A percentile compares a stretch with the other conserved stretches of the same genome.
phyloP scores from a whole-genome alignment of 1,284 basidiomycete genomes.

The Wallemia hederae region DNA sequence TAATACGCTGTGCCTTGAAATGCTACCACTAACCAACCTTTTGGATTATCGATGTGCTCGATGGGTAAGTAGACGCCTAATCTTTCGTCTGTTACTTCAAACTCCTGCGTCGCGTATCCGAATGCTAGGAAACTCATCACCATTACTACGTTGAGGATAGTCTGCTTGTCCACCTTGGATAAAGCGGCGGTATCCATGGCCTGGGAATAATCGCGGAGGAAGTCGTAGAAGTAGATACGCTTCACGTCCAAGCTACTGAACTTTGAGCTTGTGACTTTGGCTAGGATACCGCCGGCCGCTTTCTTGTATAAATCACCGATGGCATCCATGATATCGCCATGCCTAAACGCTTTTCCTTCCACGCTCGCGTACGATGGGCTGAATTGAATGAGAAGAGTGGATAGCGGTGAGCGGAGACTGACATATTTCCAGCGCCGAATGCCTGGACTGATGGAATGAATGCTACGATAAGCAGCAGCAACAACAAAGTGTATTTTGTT shows the following conservation, averaged over 20 bases:
- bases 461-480: constrained; percentile 13
- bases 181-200: constrained; percentile 57
- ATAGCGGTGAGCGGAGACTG: constrained; percentile 9
- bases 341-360: constrained; percentile 13
- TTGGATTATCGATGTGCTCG: constrained; percentile 70
- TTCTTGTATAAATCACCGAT: constrained; percentile 24
- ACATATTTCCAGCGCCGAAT: constrained; percentile 46
- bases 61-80: constrained; percentile 60
- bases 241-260: constrained; percentile 23
- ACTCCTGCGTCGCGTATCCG: constrained; percentile 53
- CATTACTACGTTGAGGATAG: constrained; percentile 64
- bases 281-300: constrained; percentile 25
- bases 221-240: constrained; percentile 19
- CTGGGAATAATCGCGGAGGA: constrained; percentile 53
- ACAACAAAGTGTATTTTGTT: neutral
- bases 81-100: constrained; percentile 65
- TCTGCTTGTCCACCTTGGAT: constrained; percentile 36
- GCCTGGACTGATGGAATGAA: constrained; percentile 29
- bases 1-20: constrained; percentile 17
- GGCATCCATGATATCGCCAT: constrained; percentile 24
- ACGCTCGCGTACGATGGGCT: constrained; percentile 22
- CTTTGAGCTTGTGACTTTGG: constrained; percentile 33
- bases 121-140: constrained; percentile 51
- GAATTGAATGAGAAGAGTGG: neutral
- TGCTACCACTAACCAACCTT: constrained; percentile 10